phyloP scores from a whole-genome alignment of 208 protist species.

The Leishmania lainsoni region DNA sequence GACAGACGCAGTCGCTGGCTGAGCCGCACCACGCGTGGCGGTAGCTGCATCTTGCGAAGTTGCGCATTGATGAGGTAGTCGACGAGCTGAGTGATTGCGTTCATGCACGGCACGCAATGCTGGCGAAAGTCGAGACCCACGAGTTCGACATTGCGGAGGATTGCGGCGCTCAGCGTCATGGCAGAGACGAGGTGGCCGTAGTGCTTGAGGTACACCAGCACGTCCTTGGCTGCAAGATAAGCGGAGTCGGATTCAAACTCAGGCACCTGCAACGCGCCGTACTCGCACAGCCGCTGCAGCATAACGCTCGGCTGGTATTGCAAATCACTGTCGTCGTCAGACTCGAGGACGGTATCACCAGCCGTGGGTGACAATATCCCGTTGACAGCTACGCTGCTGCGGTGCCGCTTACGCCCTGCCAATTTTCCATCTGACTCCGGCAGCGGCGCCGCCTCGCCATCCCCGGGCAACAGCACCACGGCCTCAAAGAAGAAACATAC shows the following conservation, averaged over 20 bases:
- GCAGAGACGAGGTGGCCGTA: constrained; percentile 23
- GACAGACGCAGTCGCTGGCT: constrained; percentile 52
- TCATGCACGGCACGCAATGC: constrained; percentile 56
- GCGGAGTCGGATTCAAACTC: constrained; percentile 63
- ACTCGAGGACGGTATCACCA: not conserved
- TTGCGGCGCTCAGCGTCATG: constrained; percentile 26
- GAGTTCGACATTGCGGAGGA: constrained; percentile 31
- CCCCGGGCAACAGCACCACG: not conserved
- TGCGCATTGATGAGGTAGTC: constrained; percentile 34
- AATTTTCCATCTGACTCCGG: not conserved
- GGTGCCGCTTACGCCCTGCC: constrained; percentile 3
- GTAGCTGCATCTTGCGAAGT: constrained; percentile 43
- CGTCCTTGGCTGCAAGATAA: constrained; percentile 66
- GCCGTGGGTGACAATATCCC: not conserved
- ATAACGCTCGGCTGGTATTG: constrained; percentile 7
- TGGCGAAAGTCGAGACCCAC: constrained; percentile 45
- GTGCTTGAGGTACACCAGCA: constrained; percentile 40
- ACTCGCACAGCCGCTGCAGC: constrained; percentile 24
- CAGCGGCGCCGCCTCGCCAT: not conserved
- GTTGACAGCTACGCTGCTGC: not conserved
- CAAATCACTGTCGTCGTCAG: not conserved
- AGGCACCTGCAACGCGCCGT: constrained; percentile 38
- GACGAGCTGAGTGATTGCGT: constrained; percentile 28
- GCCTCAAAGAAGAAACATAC: constrained; percentile 14
- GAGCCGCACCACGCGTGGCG: constrained; percentile 78